Conservation (phyloP, 2,329 filamentous ascomycete species). For the Pyrenophora graminea region DNA sequence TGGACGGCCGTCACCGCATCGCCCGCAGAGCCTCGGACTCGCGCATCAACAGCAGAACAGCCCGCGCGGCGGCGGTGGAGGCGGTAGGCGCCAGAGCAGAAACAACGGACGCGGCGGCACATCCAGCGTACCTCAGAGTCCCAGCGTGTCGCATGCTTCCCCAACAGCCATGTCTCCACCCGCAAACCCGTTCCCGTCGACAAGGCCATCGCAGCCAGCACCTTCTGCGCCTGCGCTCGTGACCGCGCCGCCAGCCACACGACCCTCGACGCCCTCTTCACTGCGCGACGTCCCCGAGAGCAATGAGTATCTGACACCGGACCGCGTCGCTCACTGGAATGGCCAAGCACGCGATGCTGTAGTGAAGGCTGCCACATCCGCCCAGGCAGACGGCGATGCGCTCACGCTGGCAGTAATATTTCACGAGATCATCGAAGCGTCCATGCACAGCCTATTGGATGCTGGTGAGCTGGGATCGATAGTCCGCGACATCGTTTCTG, state of each 20-base stretch:
- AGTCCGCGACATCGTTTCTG: slow-evolving; percentile 73
- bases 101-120: slow-evolving; percentile 32
- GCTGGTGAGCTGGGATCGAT: slow-evolving; percentile 71
- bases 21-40: slow-evolving; percentile 55
- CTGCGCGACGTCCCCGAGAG: slow-evolving; percentile 55
- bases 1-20: slow-evolving; percentile 55
- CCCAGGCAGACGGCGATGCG: slow-evolving; percentile 69
- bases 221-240: neutral
- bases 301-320: slow-evolving; percentile 77
- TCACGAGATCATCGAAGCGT: slow-evolving; percentile 81
- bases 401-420: slow-evolving; percentile 73
- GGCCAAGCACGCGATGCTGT: slow-evolving; percentile 68
- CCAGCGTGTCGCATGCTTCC: slow-evolving; percentile 33
- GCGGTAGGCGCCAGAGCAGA: slow-evolving; percentile 36
- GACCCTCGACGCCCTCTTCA: slow-evolving; percentile 41
- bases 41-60: slow-evolving; percentile 50
- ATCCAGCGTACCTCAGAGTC: slow-evolving; percentile 38
- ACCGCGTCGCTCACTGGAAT: slow-evolving; percentile 69
- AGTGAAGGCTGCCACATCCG: slow-evolving; percentile 66
- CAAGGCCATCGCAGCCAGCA: slow-evolving; percentile 20
- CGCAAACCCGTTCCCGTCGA: slow-evolving; percentile 21
- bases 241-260: slow-evolving; percentile 19
- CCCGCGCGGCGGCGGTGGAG: slow-evolving; percentile 35
- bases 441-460: slow-evolving; percentile 69
- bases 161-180: slow-evolving; percentile 41